These are phyloP conservation scores for Ustilago esculenta DNA, from an alignment of 1,284 basidiomycete species.

Conservation along the genomic window DNA sequence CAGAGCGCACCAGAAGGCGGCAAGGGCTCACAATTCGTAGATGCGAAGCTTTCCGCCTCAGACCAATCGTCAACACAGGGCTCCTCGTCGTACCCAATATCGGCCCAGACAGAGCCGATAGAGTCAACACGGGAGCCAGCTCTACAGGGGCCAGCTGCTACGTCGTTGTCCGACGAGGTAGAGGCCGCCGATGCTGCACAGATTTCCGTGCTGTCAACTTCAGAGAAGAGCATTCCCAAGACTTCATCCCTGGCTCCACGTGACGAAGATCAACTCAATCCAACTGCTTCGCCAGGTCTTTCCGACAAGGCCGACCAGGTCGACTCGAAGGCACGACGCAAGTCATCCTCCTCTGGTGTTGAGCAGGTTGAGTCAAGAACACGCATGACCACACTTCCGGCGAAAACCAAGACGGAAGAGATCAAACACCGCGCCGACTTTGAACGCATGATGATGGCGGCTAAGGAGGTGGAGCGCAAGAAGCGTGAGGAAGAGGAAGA, in stretches of 20 bases:
- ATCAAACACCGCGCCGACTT: slow-evolving; percentile 85
- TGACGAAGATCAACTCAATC: not conserved
- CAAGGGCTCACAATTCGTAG: not conserved
- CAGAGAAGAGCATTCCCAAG: slow-evolving; percentile 1
- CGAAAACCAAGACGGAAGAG: slow-evolving; percentile 83
- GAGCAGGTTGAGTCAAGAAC: slow-evolving; percentile 70
- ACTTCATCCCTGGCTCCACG: not conserved
- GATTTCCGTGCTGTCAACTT: not conserved
- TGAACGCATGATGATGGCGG: slow-evolving; percentile 85
- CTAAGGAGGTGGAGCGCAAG: slow-evolving; percentile 49
- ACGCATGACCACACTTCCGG: slow-evolving; percentile 82
- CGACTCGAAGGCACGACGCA: slow-evolving; percentile 24
- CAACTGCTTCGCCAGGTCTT: slow-evolving; percentile 13
- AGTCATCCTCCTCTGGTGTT: slow-evolving; percentile 34
- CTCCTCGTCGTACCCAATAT: not conserved
- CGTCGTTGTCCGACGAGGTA: slow-evolving; percentile 29
- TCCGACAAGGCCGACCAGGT: slow-evolving; percentile 46
- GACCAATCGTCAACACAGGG: not conserved
- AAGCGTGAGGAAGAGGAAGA: slow-evolving; percentile 47
- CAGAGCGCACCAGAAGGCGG: not conserved
- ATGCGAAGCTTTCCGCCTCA: not conserved
- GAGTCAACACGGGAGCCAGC: not conserved
- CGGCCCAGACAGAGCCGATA: not conserved
- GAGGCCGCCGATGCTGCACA: slow-evolving; percentile 19
- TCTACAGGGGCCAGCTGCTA: slow-evolving; percentile 3